Base-by-base conservation (phyloP, 148 eudicot species). In the Rhododendron kiyosumense region DNA sequence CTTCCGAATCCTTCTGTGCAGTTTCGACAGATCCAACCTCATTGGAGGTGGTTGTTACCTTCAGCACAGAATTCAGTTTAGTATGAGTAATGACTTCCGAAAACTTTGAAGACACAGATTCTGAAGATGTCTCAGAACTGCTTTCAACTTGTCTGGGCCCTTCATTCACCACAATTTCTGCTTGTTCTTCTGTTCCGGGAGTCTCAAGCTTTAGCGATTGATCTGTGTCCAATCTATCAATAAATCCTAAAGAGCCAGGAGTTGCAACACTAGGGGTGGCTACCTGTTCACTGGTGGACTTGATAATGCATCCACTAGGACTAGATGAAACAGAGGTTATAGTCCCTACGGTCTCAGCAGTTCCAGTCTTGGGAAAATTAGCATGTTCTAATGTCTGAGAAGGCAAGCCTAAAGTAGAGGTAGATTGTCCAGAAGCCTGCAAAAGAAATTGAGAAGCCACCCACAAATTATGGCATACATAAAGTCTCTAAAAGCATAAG, bases 361-460 rank as follows among this genome's bases (percentile, higher is more conserved):
- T 76, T 84, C 67, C 67, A n/a, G 81, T 79, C 75, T 73, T 84
- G 46, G 76, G 84, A 59, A 88, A 86, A 85, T 52, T 85, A 73
- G 54, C 86, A 84, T 30, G 78, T 46, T 80, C 86, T n/a, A 45
- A 34, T 18, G 85, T 79, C 41, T 63, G 88, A 87, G 90, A 85
- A 51, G 85, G 77, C 82, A 86, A 84, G 87, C 86, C 74, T 18
- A 88, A 84, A 80, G 26, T 69, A 18, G 89, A 28, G 52, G 89
- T 65, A 73, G 87, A 81, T 82, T 85, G 80, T 81, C 84, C 86
- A 87, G 77, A 85, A 85, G 86, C 90, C 98, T 94, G 89, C 84
- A 81, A 26, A 88, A 30, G 48, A 63, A 20, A 54, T 11, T 22
- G 51, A 81, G 34, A 61, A 24, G 9, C 59, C 83, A 22, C 48